A percentile compares a stretch with the other conserved stretches of the same genome.
phyloP scores from a whole-genome alignment of 2,329 filamentous ascomycete species.

The Sclerotinia trifoliorum region DNA sequence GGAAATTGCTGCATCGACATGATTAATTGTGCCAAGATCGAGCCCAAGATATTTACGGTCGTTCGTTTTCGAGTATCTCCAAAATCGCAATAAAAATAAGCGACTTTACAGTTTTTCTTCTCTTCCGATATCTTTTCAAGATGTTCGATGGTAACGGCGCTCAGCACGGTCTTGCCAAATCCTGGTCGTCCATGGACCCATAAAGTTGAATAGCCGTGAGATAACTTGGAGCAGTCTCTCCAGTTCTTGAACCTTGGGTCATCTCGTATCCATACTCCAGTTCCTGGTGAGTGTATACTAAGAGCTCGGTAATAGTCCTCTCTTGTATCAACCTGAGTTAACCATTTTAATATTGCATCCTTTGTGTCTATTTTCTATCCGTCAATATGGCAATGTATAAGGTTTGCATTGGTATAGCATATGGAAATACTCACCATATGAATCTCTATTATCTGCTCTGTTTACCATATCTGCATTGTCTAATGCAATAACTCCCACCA shows the following conservation, averaged over 20 bases:
- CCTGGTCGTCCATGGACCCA: slow-evolving; percentile 18
- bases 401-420: too few relatives aligned
- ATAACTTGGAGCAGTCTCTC: neutral
- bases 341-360: slow-evolving; percentile 9
- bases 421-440: neutral
- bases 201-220: neutral
- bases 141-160: slow-evolving; percentile 11
- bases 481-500: slow-evolving; percentile 5
- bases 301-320: slow-evolving; percentile 19
- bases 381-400: neutral
- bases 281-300: neutral
- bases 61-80: slow-evolving; percentile 4
- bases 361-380: neutral
- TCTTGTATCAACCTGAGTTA: slow-evolving; percentile 14
- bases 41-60: slow-evolving; percentile 14
- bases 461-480: slow-evolving; percentile 10
- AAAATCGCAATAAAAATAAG: slow-evolving; percentile 18
- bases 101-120: neutral
- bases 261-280: slow-evolving; percentile 12
- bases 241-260: neutral
- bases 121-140: neutral
- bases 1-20: neutral
- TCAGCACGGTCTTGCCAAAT: slow-evolving; percentile 16
- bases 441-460: neutral
- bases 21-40: slow-evolving; percentile 18